These are phyloP conservation scores for Pleurotus eryngii DNA, from an alignment of 768 basidiomycete genomes.

Conservation along the genomic window DNA sequence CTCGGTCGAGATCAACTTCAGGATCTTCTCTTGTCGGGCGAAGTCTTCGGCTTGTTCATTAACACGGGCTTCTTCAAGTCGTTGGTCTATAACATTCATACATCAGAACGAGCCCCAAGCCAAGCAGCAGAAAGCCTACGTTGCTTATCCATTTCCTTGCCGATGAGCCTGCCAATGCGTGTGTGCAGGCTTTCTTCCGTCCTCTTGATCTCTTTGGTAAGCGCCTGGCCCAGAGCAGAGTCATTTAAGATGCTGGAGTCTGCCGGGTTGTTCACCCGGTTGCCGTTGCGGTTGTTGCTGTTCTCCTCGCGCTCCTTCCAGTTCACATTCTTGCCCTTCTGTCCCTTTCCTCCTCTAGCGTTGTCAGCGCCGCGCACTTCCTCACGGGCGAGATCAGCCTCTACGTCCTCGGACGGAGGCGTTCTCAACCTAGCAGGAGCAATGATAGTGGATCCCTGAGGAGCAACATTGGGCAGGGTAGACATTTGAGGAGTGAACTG, in stretches of 20 bases:
- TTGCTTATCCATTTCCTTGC: constrained; percentile 88
- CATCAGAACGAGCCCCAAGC: background rate
- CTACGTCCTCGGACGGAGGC: constrained; percentile 73
- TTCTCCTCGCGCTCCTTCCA: constrained; percentile 38
- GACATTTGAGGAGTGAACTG: constrained; percentile 20
- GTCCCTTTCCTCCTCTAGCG: constrained; percentile 34
- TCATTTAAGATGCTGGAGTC: constrained; percentile 46
- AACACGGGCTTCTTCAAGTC: constrained; percentile 76
- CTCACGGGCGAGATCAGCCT: constrained; percentile 60
- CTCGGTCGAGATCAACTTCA: constrained; percentile 85
- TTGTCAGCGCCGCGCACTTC: constrained; percentile 49
- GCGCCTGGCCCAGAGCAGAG: constrained; percentile 49
- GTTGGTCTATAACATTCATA: constrained; percentile 55
- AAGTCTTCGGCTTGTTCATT: constrained; percentile 81
- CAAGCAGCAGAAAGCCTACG: constrained; percentile 45
- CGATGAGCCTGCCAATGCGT: constrained; percentile 74
- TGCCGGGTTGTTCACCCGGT: constrained; percentile 16
- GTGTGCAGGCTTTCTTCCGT: constrained; percentile 77
- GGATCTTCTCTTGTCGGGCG: constrained; percentile 81
- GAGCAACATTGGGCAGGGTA: constrained; percentile 22
- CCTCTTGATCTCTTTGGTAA: constrained; percentile 78
- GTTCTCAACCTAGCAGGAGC: constrained; percentile 52
- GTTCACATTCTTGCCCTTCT: constrained; percentile 57
- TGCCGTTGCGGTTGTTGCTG: constrained; percentile 36
- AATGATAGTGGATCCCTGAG: constrained; percentile 14